Base-by-base conservation (phyloP, 2,329 filamentous ascomycete genomes). In the Peltaster fructicola region DNA sequence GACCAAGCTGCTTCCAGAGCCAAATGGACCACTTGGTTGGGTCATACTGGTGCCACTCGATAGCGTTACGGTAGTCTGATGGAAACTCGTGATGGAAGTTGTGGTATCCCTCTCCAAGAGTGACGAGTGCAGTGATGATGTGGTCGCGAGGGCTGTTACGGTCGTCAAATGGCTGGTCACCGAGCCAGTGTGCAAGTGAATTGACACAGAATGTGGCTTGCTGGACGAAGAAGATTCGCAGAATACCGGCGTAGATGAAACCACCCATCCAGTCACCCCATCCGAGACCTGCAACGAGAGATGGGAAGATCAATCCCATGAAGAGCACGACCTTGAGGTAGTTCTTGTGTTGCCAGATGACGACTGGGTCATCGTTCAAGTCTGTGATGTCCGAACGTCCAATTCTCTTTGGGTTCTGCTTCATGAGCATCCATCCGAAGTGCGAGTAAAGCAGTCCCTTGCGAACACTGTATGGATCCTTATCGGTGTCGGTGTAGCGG, bases 1-100 rank as follows among this genome's bases (percentile, higher is more conserved):
- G 69, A 30, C 80, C 79, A 27, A 85, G 56, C 54, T 75, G 68
- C 68, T 85, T 88, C 73, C 76, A 84, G 31, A 61, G 43, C 72
- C 72, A 80, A 60, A 90, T 90, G 48, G 59, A 65, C 79, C 80
- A 88, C 61, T 90, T 90, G 51, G 80, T 90, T 22, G 80, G 80
- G 51, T 90, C 80, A 46, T 90, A 90, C 57, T 90, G 80, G 58
- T 72, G 75, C 79, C 80, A 90, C 54, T 81, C 64, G 40, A 88
- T 85, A 33, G 79, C 80, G 50, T 90, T 90, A 50, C 80, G 78
- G 68, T 88, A 90, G 53, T 90, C 80, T 7, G 78, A 85, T 27
- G 81, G 81, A 57, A 90, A 90, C 53, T 90, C 80, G 64, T 90
- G 80, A 58, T 90, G 80, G 66, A 90, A 90, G 65, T 90, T 90